Percentiles rank a stretch among this genome's conserved stretches.
Evolutionary conservation across 306 rosid species (phyloP).

Genomic region (Medicago arabica): DNA sequence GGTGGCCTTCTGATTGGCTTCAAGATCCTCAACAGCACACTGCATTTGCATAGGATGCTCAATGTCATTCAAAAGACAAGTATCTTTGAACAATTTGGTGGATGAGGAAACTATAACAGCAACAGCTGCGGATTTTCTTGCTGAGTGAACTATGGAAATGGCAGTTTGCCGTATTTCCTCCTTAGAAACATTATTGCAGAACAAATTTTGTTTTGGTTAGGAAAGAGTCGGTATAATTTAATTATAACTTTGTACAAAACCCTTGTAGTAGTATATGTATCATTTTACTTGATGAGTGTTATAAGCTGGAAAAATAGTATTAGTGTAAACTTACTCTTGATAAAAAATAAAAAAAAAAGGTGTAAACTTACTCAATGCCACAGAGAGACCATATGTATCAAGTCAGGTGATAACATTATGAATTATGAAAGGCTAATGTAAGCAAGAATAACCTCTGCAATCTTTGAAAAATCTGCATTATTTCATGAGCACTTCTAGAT

Average conservation of each 20-base stretch:
- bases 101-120: slow-evolving; percentile 1
- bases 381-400: background rate
- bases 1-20: slow-evolving; percentile 65
- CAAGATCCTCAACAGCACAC: slow-evolving; percentile 49
- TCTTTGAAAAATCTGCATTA: no score
- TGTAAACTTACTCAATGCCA: slow-evolving; percentile 1
- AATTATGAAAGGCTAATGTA: background rate
- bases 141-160: slow-evolving; percentile 25
- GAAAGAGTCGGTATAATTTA: slow-evolving; percentile 5
- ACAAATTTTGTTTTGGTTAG: slow-evolving; percentile 34
- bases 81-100: slow-evolving; percentile 9
- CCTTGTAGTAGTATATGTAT: background rate
- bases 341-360: no score
- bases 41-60: slow-evolving; percentile 47
- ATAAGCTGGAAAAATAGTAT: background rate
- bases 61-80: slow-evolving; percentile 30
- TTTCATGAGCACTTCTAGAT: no score
- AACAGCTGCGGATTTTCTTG: slow-evolving; percentile 32
- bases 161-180: slow-evolving; percentile 24
- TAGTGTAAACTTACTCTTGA: slow-evolving; percentile 6
- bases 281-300: slow-evolving; percentile 12
- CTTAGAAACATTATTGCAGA: slow-evolving; percentile 5
- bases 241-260: background rate
- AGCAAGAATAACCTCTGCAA: no score
- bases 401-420: background rate